Percentiles rank a stretch among this genome's conserved stretches.
Evolutionary conservation across 106 monocot species (phyloP).

Genomic region (Dendrobium huoshanense): DNA sequence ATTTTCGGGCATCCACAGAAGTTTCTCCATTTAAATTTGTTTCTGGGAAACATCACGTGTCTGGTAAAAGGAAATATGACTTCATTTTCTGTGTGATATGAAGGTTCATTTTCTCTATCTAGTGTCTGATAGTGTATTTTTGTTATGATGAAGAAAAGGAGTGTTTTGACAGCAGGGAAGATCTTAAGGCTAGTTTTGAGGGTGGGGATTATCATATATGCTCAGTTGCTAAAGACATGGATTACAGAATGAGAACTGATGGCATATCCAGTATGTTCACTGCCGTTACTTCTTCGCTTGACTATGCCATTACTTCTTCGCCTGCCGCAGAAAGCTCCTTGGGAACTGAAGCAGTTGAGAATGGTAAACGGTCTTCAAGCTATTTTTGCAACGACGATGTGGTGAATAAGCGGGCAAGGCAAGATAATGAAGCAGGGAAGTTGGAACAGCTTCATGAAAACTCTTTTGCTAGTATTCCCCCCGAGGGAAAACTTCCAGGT

Average conservation of each 20-base stretch:
- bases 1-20: neutral
- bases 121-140: neutral
- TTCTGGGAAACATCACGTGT: neutral
- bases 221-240: neutral
- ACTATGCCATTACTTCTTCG: neutral
- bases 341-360: neutral
- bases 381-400: neutral
- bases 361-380: neutral
- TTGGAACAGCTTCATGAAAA: neutral
- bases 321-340: neutral
- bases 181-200: neutral
- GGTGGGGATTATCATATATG: too few species aligned
- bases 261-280: neutral
- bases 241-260: constrained; percentile 1
- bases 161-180: neutral
- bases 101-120: neutral
- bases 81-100: neutral
- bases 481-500: neutral
- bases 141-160: neutral
- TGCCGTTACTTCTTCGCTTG: neutral
- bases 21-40: neutral
- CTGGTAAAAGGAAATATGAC: neutral
- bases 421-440: neutral
- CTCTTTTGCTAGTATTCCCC: neutral
- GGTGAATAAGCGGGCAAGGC: neutral